Conservation (phyloP, 2,329 filamentous ascomycete species). For the Paracoccidioides brasiliensis region DNA sequence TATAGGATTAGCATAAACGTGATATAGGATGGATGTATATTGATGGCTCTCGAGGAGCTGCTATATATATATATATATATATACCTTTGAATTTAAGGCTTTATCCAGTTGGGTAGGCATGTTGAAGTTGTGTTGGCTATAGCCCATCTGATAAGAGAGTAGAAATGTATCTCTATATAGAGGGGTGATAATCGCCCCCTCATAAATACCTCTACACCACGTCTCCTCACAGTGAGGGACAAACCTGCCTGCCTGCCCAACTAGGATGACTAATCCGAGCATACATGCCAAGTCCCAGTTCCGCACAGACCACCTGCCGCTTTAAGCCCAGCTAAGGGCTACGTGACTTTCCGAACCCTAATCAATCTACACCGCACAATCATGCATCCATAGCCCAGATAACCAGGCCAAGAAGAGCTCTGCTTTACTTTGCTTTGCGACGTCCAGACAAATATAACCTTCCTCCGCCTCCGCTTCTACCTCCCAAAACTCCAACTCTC, state of each 20-base stretch:
- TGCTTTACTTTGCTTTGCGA: slow-evolving; percentile 8
- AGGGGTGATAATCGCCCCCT: not conserved
- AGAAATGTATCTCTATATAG: not conserved
- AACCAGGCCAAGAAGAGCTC: slow-evolving; percentile 9
- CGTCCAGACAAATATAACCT: slow-evolving; percentile 3
- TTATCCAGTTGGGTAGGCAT: slow-evolving; percentile 61
- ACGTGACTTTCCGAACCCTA: slow-evolving; percentile 12
- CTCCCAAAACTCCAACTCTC: not conserved
- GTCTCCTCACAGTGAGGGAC: not conserved
- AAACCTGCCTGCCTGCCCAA: not conserved
- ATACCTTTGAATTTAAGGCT: slow-evolving; percentile 56
- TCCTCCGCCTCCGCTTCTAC: not conserved
- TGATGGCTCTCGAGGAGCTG: not conserved
- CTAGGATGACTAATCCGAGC: not conserved
- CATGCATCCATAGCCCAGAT: not conserved
- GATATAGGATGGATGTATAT: slow-evolving; percentile 4
- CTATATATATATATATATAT: too few species aligned
- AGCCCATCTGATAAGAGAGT: not conserved
- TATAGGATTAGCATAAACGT: slow-evolving; percentile 7
- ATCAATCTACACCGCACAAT: slow-evolving; percentile 13
- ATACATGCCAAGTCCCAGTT: not conserved
- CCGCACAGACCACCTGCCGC: not conserved
- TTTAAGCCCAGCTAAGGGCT: not conserved
- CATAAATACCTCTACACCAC: slow-evolving; percentile 10
- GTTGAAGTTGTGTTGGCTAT: slow-evolving; percentile 14